Conservation (phyloP, 176 grass and related monocot species). For the Carex parvula region DNA sequence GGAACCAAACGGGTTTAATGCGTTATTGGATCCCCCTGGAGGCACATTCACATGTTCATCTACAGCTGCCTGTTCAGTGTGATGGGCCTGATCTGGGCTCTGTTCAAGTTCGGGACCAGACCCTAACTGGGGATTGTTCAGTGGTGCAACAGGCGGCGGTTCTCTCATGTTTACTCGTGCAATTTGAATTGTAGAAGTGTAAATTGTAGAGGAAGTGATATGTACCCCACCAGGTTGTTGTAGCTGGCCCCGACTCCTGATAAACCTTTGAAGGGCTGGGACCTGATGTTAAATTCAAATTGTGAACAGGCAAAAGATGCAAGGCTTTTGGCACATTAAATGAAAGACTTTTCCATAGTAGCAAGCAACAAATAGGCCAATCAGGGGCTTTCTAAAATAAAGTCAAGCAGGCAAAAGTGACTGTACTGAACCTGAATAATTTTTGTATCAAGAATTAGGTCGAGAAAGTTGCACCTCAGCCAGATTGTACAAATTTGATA, state of each 20-base stretch:
- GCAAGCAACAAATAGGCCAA: background rate
- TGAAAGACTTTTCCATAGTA: background rate
- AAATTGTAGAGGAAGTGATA: slow-evolving; percentile 82
- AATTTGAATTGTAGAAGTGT: slow-evolving; percentile 92
- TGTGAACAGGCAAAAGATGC: background rate
- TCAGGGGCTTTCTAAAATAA: background rate
- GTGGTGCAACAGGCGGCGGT: slow-evolving; percentile 19
- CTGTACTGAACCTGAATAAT: background rate
- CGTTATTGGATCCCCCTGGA: slow-evolving; percentile 19
- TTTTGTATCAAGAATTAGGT: slow-evolving; percentile 12
- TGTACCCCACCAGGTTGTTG: slow-evolving; percentile 88
- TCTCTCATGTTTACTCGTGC: slow-evolving; percentile 76
- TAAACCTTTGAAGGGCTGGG: slow-evolving; percentile 93
- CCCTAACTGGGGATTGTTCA: slow-evolving; percentile 30
- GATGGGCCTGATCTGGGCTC: slow-evolving; percentile 28
- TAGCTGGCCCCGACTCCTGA: slow-evolving; percentile 61
- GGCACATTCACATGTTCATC: slow-evolving; percentile 17
- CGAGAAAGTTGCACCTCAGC: background rate
- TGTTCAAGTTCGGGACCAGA: slow-evolving; percentile 32
- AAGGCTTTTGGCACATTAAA: background rate
- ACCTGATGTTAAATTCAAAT: slow-evolving; percentile 51
- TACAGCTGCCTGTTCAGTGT: slow-evolving; percentile 34
- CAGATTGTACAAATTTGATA: background rate
- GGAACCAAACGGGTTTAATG: slow-evolving; percentile 29
- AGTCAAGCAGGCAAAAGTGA: background rate